Conservation (phyloP, 495 filamentous ascomycete genomes). For the Penicillium argentinense region DNA sequence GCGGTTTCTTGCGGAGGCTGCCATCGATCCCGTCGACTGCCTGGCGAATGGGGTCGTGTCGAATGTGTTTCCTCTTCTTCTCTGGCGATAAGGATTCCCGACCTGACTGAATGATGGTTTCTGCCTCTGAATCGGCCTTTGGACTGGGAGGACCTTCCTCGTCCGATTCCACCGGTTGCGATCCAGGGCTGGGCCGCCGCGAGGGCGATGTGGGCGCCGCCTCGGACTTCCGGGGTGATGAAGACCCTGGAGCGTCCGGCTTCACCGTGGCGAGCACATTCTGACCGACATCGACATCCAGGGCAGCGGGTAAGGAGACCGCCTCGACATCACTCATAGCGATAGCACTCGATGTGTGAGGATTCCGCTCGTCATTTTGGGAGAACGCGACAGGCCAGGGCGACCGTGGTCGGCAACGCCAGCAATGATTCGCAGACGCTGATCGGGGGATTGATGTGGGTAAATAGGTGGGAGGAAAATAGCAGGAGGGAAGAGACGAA, state of each 20-base stretch:
- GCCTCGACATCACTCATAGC: conserved; percentile 54
- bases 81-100: conserved; percentile 69
- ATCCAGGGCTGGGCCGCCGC: conserved; percentile 21
- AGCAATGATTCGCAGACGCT: conserved; percentile 40
- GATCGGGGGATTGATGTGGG: conserved; percentile 18
- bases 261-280: conserved; percentile 37
- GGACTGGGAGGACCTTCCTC: conserved; percentile 39
- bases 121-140: conserved; percentile 71
- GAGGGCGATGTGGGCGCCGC: conserved; percentile 14
- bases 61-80: conserved; percentile 66
- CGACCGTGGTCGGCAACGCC: conserved; percentile 39
- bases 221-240: conserved; percentile 26
- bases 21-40: conserved; percentile 43
- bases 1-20: conserved; percentile 47
- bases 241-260: conserved; percentile 30
- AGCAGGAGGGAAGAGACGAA: conserved; percentile 17
- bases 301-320: conserved; percentile 45
- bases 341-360: conserved; percentile 45
- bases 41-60: conserved; percentile 55
- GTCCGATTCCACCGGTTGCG: conserved; percentile 24
- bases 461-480: background rate
- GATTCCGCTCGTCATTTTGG: conserved; percentile 52
- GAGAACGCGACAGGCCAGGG: conserved; percentile 38
- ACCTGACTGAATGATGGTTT: conserved; percentile 75
- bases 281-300: conserved; percentile 41